Conservation (phyloP, 2,329 filamentous ascomycete genomes). For the Fusarium sp. region DNA sequence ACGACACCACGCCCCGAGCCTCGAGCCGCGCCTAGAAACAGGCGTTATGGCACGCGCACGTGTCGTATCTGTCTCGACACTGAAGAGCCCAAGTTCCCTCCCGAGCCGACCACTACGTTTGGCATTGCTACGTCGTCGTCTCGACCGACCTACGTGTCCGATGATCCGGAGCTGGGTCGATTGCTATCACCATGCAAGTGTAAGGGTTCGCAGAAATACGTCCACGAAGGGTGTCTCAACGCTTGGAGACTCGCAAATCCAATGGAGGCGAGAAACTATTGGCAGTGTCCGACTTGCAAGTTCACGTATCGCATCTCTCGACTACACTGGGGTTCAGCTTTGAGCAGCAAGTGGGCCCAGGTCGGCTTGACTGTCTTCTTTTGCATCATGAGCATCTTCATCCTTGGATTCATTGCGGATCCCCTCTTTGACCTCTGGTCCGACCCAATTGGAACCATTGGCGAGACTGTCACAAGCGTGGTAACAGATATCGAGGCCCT, state of each 20-base stretch:
- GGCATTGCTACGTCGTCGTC: conserved; percentile 49
- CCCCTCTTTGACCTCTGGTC: conserved; percentile 91
- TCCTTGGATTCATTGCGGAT: conserved; percentile 91
- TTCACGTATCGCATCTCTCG: conserved; percentile 86
- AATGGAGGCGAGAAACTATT: conserved; percentile 75
- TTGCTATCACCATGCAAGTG: conserved; percentile 92
- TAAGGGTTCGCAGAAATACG: conserved; percentile 92
- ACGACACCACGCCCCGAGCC: conserved; percentile 18
- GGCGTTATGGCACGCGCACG: conserved; percentile 76
- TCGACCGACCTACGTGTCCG: conserved; percentile 73
- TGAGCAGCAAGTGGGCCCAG: conserved; percentile 76
- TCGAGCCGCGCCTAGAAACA: conserved; percentile 21
- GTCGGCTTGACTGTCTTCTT: conserved; percentile 78
- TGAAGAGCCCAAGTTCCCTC: conserved; percentile 62
- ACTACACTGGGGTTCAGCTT: conserved; percentile 78
- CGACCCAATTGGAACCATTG: conserved; percentile 76
- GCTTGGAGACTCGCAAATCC: conserved; percentile 84
- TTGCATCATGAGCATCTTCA: conserved; percentile 78
- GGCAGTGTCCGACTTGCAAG: conserved; percentile 87
- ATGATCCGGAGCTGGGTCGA: conserved; percentile 78
- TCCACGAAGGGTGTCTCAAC: conserved; percentile 90
- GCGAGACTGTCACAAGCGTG: conserved; percentile 62
- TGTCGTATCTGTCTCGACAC: conserved; percentile 92
- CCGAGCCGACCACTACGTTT: conserved; percentile 48
- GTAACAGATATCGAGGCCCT: conserved; percentile 55